Evolutionary conservation across 2,329 filamentous ascomycete genomes (phyloP).

Genomic region (Dactylonectria estremocensis): DNA sequence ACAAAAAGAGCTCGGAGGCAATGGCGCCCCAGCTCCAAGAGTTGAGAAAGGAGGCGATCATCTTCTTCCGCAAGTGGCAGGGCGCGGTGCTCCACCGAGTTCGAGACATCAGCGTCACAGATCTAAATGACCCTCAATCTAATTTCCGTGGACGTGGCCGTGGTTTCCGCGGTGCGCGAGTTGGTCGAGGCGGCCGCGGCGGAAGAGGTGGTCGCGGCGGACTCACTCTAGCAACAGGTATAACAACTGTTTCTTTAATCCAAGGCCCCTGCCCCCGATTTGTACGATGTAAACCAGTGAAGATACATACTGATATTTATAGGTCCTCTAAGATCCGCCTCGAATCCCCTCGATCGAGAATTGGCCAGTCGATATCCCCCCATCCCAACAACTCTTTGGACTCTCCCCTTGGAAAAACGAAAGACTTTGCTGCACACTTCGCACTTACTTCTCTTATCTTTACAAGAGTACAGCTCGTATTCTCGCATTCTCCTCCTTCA

Average conservation of each 20-base stretch:
- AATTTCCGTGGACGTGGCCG: constrained; percentile 55
- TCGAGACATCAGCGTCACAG: constrained; percentile 74
- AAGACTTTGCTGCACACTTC: constrained; percentile 80
- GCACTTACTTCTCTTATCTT: constrained; percentile 79
- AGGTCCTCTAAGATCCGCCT: constrained; percentile 59
- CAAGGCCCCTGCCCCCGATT: neutral
- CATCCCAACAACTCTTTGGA: constrained; percentile 72
- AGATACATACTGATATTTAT: constrained; percentile 32
- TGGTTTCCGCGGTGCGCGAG: constrained; percentile 46
- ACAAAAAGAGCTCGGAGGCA: constrained; percentile 53
- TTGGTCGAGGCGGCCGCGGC: constrained; percentile 51
- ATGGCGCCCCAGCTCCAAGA: constrained; percentile 69
- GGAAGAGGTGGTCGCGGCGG: constrained; percentile 50
- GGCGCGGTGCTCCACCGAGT: constrained; percentile 78
- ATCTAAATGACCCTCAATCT: constrained; percentile 49
- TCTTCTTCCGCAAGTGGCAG: constrained; percentile 87
- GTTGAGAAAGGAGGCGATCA: constrained; percentile 78
- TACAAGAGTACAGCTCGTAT: constrained; percentile 84
- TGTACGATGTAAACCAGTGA: neutral
- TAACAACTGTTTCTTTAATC: constrained; percentile 25
- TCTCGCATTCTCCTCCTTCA: constrained; percentile 81
- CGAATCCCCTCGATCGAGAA: constrained; percentile 62
- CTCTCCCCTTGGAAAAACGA: constrained; percentile 72
- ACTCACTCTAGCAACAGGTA: constrained; percentile 56
- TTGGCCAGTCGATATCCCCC: constrained; percentile 70